Evolutionary conservation across 2,329 filamentous ascomycete genomes (phyloP).

Genomic region (Botryotinia calthae): DNA sequence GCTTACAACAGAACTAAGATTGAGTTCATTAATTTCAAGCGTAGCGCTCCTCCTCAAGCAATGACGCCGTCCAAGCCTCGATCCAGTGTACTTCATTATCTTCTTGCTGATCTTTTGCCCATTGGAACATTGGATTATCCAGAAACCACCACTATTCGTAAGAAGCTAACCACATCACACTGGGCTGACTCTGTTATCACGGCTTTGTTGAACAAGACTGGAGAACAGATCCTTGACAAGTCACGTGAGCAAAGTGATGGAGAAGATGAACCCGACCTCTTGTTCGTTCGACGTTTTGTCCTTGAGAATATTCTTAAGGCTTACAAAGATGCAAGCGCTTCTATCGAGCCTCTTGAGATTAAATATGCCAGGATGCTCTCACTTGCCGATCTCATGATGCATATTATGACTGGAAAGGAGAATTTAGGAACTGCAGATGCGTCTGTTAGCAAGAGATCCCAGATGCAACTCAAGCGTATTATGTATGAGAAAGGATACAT

Average conservation of each 20-base stretch:
- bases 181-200: constrained; percentile 87
- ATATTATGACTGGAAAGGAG: constrained; percentile 81
- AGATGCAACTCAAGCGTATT: constrained; percentile 81
- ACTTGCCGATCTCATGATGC: constrained; percentile 86
- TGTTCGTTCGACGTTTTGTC: constrained; percentile 93
- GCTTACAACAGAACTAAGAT: constrained; percentile 95
- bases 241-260: constrained; percentile 57
- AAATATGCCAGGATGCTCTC: constrained; percentile 87
- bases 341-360: constrained; percentile 74
- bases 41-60: constrained; percentile 78
- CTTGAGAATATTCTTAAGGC: constrained; percentile 89
- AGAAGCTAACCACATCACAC: constrained; percentile 77
- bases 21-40: constrained; percentile 98
- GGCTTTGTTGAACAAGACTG: constrained; percentile 82
- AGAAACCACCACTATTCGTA: constrained; percentile 76
- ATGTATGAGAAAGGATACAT: constrained; percentile 99
- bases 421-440: constrained; percentile 50
- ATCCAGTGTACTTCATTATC: constrained; percentile 88
- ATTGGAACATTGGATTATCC: constrained; percentile 63
- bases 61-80: constrained; percentile 88
- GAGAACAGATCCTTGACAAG: constrained; percentile 66
- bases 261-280: constrained; percentile 77
- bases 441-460: constrained; percentile 52
- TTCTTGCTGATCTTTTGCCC: constrained; percentile 75
- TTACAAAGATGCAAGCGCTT: constrained; percentile 81